Conservation (phyloP, 1,139 yeast genomes). For the Geotrichum reessii region DNA sequence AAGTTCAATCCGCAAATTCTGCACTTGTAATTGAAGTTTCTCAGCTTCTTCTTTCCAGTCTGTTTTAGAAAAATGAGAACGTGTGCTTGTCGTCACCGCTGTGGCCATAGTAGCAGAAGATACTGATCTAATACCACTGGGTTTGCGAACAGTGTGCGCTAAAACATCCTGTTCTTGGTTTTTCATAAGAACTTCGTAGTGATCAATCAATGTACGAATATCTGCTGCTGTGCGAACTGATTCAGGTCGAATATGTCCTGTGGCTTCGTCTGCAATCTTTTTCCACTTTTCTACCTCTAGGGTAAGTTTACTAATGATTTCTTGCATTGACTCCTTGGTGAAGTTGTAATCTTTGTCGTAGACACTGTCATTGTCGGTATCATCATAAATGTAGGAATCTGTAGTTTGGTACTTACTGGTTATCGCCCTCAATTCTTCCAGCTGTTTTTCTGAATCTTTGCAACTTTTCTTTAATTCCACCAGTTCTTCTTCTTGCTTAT, state of each 20-base stretch:
- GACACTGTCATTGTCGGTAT: neutral
- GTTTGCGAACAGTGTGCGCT: neutral
- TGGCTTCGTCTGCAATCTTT: neutral
- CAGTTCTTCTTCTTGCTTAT: neutral
- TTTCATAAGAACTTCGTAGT: conserved; percentile 15
- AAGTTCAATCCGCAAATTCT: conserved; percentile 20
- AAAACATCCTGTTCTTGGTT: neutral
- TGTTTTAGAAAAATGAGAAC: too few species aligned
- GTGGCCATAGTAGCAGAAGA: neutral
- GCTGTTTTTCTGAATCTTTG: conserved; percentile 5
- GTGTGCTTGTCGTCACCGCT: conserved; percentile 15
- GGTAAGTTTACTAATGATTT: neutral
- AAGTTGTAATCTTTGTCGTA: neutral
- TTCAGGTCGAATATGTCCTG: neutral
- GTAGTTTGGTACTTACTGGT: neutral
- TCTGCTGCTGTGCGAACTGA: conserved; percentile 1
- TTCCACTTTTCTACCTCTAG: neutral
- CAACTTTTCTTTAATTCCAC: neutral
- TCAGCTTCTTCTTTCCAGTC: conserved; percentile 13
- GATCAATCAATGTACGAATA: conserved; percentile 15
- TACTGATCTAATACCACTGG: neutral
- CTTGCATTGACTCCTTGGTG: neutral
- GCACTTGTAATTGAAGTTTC: conserved; percentile 16
- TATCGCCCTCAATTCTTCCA: neutral
- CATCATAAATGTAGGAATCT: neutral